Conservation (phyloP, 805 yeast species). For the Jamesozyma lodderae region DNA sequence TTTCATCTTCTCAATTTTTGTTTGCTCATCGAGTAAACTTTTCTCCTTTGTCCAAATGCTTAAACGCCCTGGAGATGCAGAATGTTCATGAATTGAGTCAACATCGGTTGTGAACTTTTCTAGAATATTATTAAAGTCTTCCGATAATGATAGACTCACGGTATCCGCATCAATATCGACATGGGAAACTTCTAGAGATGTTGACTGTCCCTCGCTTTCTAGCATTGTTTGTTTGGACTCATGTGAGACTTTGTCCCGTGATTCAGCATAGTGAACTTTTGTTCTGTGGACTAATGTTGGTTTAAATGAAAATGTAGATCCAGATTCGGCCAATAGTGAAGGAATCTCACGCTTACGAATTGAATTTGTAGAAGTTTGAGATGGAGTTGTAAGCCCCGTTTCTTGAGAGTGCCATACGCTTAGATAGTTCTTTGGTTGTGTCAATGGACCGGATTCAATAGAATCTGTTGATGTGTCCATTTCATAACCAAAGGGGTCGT, state of each 20-base stretch:
- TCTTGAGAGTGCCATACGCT: constrained; percentile 30
- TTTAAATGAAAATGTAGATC: constrained; percentile 6
- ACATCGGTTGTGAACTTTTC: constrained; percentile 2
- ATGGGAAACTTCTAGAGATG: neutral
- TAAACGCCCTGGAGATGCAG: neutral
- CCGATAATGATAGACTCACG: constrained; percentile 3
- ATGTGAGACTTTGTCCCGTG: too few species aligned
- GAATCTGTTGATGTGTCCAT: constrained; percentile 20
- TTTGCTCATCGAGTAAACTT: neutral
- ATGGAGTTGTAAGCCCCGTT: neutral
- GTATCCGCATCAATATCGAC: neutral
- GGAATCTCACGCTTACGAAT: neutral
- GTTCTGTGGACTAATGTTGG: constrained; percentile 9
- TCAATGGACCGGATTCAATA: constrained; percentile 11
- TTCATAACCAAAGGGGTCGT: constrained; percentile 21
- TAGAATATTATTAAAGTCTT: constrained; percentile 7
- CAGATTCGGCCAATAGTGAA: neutral
- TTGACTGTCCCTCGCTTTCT: neutral
- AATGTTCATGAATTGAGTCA: neutral
- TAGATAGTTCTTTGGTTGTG: constrained; percentile 19
- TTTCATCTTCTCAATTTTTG: neutral
- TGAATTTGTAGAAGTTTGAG: neutral
- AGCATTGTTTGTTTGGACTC: too few species aligned
- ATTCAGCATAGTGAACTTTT: constrained; percentile 4
- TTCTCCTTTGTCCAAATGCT: constrained; percentile 7